A percentile compares a stretch with the other conserved stretches of the same genome.
These are phyloP conservation scores for Annulohypoxylon nitens DNA, from an alignment of 495 filamentous ascomycete genomes.

Conservation along the genomic window DNA sequence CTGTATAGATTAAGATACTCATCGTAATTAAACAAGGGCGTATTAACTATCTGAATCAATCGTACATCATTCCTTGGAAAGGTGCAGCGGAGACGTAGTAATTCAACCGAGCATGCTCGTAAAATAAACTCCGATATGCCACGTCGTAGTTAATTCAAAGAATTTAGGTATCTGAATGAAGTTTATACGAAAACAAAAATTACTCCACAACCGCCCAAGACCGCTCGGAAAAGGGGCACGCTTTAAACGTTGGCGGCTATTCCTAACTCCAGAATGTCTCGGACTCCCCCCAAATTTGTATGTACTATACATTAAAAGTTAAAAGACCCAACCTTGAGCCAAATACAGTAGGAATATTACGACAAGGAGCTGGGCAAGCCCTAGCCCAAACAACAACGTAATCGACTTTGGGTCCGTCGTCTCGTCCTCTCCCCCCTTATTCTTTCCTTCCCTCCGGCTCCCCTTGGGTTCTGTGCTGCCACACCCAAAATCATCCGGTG, in stretches of 20 bases:
- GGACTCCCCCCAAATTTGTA: conserved; percentile 19
- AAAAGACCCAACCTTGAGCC: conserved; percentile 30
- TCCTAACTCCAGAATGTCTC: conserved; percentile 10
- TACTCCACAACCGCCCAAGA: not conserved
- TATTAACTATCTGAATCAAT: not conserved
- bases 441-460: not conserved
- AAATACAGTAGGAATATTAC: conserved; percentile 36
- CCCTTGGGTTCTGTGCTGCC: not conserved
- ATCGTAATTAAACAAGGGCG: not conserved
- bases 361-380: conserved; percentile 36
- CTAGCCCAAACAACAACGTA: conserved; percentile 40
- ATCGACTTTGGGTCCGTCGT: conserved; percentile 29
- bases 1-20: not conserved
- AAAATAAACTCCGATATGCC: not conserved
- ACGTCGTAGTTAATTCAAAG: not conserved
- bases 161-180: not conserved
- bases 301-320: conserved; percentile 5
- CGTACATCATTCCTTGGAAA: not conserved
- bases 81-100: not conserved
- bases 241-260: not conserved
- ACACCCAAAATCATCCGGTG: conserved; percentile 48
- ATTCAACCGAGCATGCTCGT: not conserved
- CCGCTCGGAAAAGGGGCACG: not conserved
- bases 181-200: not conserved
- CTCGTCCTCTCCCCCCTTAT: not conserved